Percentiles rank a stretch among this genome's conserved stretches.
phyloP scores from a whole-genome alignment of 768 basidiomycete genomes.

The Agaricus subrufescens region DNA sequence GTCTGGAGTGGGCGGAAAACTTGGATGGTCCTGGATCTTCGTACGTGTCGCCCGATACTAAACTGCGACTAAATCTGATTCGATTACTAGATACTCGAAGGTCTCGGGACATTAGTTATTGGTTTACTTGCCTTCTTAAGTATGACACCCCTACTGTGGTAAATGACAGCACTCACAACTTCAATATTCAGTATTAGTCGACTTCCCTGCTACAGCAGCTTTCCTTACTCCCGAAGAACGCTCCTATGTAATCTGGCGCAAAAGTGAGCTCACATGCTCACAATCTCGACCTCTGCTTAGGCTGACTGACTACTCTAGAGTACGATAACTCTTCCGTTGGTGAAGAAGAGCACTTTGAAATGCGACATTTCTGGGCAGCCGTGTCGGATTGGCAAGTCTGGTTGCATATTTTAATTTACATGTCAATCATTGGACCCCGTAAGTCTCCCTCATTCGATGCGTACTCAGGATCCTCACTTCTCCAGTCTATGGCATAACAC shows the following conservation, averaged over 20 bases:
- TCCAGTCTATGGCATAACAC: conserved; percentile 63
- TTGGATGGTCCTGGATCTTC: conserved; percentile 70
- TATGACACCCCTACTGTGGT: conserved; percentile 15
- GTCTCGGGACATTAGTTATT: conserved; percentile 53
- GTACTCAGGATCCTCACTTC: neutral
- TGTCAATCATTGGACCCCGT: conserved; percentile 58
- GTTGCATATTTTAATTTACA: conserved; percentile 50
- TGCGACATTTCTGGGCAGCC: conserved; percentile 48
- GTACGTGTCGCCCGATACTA: conserved; percentile 24
- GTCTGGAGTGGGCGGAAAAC: conserved; percentile 36
- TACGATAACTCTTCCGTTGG: conserved; percentile 52
- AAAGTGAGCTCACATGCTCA: conserved; percentile 34
- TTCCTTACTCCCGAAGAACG: conserved; percentile 62
- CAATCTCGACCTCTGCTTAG: too few relatives aligned
- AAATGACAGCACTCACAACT: neutral
- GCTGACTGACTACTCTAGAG: conserved; percentile 25
- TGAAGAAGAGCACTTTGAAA: conserved; percentile 57
- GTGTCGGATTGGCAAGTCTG: conserved; percentile 60
- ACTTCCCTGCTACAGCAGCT: conserved; percentile 53
- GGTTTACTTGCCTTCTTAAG: conserved; percentile 50
- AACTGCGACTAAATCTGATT: neutral
- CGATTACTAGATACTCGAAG: conserved; percentile 53
- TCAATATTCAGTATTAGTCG: conserved; percentile 44
- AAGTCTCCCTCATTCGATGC: conserved; percentile 22
- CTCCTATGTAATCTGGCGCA: conserved; percentile 47